Conservation (phyloP, 1,284 basidiomycete species). For the Caloboletus inedulis region DNA sequence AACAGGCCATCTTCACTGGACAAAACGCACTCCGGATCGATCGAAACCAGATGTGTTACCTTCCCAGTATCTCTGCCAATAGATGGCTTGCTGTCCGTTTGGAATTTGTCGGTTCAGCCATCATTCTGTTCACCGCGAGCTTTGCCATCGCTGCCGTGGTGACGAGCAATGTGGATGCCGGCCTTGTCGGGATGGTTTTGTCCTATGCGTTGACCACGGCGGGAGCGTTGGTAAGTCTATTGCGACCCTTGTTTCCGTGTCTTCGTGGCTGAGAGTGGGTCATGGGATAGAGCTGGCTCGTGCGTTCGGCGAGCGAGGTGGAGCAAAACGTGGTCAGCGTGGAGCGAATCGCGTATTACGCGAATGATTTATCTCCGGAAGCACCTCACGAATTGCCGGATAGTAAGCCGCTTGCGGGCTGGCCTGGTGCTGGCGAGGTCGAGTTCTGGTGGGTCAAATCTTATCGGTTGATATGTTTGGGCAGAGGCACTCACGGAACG, state of each 20-base stretch:
- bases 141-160: slow-evolving; percentile 71
- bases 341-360: slow-evolving; percentile 74
- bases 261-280: slow-evolving; percentile 5
- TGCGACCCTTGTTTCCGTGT: accelerated
- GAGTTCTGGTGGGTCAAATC: slow-evolving; percentile 59
- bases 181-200: slow-evolving; percentile 88
- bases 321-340: slow-evolving; percentile 94
- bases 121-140: slow-evolving; percentile 74
- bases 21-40: slow-evolving; percentile 81
- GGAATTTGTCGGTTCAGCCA: slow-evolving; percentile 81
- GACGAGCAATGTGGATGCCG: slow-evolving; percentile 79
- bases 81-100: slow-evolving; percentile 77
- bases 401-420: slow-evolving; percentile 54
- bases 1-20: slow-evolving; percentile 70
- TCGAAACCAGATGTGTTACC: slow-evolving; percentile 79
- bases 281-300: slow-evolving; percentile 75
- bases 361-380: slow-evolving; percentile 67
- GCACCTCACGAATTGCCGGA: slow-evolving; percentile 73
- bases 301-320: slow-evolving; percentile 85
- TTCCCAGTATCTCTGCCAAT: slow-evolving; percentile 71
- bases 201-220: slow-evolving; percentile 84
- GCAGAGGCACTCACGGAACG: background rate
- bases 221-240: slow-evolving; percentile 56
- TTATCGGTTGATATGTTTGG: background rate
- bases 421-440: slow-evolving; percentile 78